Base-by-base conservation (phyloP, 768 basidiomycete genomes). In the Psilocybe cubensis region DNA sequence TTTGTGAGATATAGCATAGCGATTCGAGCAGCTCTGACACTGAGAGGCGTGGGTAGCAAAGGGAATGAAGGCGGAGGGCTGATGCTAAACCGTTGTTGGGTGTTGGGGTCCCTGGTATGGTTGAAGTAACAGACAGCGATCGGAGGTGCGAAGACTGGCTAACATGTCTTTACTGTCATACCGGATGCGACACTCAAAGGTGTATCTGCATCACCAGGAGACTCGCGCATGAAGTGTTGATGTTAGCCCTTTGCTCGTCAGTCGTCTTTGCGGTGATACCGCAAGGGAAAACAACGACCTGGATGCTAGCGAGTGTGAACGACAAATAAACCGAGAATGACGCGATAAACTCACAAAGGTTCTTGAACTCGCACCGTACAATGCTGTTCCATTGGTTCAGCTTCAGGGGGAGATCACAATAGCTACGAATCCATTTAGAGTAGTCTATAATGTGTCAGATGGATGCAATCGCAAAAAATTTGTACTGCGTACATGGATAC, bases 321-420 rank as follows among this genome's bases (percentile, higher is more conserved):
- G 97, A 54, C 98, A 86, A 12, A 98, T 96, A 63, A 99, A 75
- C 12, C 97, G 10, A 24, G 28, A n/a, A 14, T 10, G 6, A 18
- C 4, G 10, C 14, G 18, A 28, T 54, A 6, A 43, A 75, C 88
- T 70, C 59, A 92, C 91, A 96, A 56, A 97, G 96, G 72, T 96
- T 96, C 77, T 99, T 99, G 83, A 99, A 99, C 73, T 99, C 96
- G 97, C 97, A 99, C 56, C 97, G 89, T 28, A 99, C 97, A 64
- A 99, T 95, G 62, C 88, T 94, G 78, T 99, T 99, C 97, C 97
- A 99, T 72, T 98, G 91, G 76, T 98, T 99, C 45, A 98, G 83
- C 73, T 96, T 97, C 66, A 99, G 77, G 2, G 97, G 97, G 46
- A 99, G 87, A 71, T 99, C 97, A 57, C 97, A 92, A 74, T 99